These are phyloP conservation scores for Tripterygium wilfordii DNA, from an alignment of 177 flowering plant species.

Conservation along the genomic window DNA sequence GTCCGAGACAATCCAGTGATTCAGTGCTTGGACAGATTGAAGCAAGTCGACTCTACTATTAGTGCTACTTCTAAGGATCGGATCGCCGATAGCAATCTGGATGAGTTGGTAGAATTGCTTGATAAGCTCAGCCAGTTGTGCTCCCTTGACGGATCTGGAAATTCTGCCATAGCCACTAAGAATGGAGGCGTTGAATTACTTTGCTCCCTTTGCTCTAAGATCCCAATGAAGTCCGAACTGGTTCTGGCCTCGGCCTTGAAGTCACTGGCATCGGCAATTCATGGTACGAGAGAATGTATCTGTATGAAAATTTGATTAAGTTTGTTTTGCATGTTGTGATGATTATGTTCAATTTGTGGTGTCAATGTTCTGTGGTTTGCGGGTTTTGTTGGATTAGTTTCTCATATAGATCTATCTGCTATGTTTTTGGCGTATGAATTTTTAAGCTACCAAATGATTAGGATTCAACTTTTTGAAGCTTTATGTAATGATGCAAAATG, in stretches of 20 bases:
- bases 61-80: slow-evolving; percentile 13
- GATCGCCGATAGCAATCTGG: slow-evolving; percentile 15
- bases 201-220: slow-evolving; percentile 47
- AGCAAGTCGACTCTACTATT: slow-evolving; percentile 22
- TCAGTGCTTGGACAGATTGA: slow-evolving; percentile 52
- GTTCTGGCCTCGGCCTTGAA: slow-evolving; percentile 44
- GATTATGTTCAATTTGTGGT: too few species aligned
- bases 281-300: slow-evolving; percentile 57
- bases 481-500: too few species aligned
- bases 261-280: slow-evolving; percentile 49
- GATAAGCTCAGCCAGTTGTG: too few species aligned
- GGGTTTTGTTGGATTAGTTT: background rate
- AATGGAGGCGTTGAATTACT: slow-evolving; percentile 79
- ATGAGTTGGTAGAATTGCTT: slow-evolving; percentile 46
- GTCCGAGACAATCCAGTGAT: slow-evolving; percentile 62
- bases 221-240: slow-evolving; percentile 20
- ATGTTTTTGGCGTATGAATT: too few species aligned
- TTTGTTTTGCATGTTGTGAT: too few species aligned
- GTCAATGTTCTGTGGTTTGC: background rate
- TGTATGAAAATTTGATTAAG: background rate
- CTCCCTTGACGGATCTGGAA: slow-evolving; percentile 48
- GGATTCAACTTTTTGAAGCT: too few species aligned
- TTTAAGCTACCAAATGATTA: too few species aligned
- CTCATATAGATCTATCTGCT: too few species aligned
- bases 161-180: slow-evolving; percentile 57